Evolutionary conservation across 1,139 yeast genomes (phyloP), one percentile per base, ranked within the genome.

Genomic region (Scheffersomyces insectosa): DNA sequence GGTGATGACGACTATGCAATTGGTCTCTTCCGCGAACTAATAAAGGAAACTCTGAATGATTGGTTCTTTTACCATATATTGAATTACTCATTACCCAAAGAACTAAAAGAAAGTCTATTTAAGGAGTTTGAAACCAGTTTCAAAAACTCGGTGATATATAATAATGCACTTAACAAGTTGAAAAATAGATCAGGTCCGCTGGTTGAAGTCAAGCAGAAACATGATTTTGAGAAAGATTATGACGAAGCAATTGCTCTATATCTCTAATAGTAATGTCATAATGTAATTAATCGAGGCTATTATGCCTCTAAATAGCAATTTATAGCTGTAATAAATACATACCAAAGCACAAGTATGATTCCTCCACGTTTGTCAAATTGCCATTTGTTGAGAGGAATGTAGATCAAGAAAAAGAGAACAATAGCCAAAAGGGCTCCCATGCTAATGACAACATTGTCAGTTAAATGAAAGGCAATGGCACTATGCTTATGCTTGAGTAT

Each of bases 321-420:
- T 38, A 45, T 33, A 8, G 37, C 47, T 4, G 51, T 46, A 25
- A 52, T 41, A n/a, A 37, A 28, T 13, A 50, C 32, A 31, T 50
- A 52, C 44, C 47, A 44, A 4, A 40, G 32, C 6, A 51, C 38
- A 2, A 45, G 52, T 13, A 52, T 38, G 13, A 46, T n/a, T 2
- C 77, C 76, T 29, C 68, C 48, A 28, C 51, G 54, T 41, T 54
- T 60, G 50, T 70, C 71, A 46, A 70, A 59, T 28, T 48, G 56
- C 77, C 77, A 72, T 11, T 56, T 51, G 43, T 68, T 68, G 36
- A 60, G 47, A 1, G 72, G 72, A 28, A 72, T 58, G 42, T 62
- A 68, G 16, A 62, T 37, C 37, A 65, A 43, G 38, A 64, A 59
- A 32, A 59, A 54, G 6, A 57, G 20, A 11, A 65, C 51, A 7